These are phyloP conservation scores for Nitzschia sp. DNA, from an alignment of 108 stramenopile species.

Conservation along the genomic window DNA sequence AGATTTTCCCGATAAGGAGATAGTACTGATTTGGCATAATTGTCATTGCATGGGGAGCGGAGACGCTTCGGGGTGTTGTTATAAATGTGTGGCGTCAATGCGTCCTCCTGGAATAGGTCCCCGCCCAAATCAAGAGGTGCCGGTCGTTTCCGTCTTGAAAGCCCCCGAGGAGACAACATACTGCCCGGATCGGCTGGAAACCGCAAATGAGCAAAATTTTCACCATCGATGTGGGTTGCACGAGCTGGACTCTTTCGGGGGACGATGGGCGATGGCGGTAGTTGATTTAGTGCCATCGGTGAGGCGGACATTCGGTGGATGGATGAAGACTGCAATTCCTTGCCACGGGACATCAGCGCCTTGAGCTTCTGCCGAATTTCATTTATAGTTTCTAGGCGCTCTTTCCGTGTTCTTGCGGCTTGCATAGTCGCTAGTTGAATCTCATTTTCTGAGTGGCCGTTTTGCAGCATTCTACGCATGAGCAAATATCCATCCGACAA, in stretches of 20 bases:
- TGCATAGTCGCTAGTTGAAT: neutral
- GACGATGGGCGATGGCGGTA: slow-evolving; percentile 13
- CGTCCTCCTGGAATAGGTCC: neutral
- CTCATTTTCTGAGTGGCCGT: slow-evolving; percentile 10
- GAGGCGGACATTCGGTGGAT: neutral
- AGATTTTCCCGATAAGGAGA: neutral
- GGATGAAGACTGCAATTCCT: neutral
- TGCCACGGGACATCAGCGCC: neutral
- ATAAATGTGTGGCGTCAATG: neutral
- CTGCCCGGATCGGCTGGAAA: neutral
- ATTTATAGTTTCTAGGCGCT: slow-evolving; percentile 14
- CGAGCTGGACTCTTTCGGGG: slow-evolving; percentile 13
- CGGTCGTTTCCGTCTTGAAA: neutral
- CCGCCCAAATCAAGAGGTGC: neutral
- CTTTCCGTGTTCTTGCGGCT: slow-evolving; percentile 1
- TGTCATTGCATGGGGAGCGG: neutral
- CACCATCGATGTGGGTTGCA: neutral
- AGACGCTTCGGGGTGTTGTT: slow-evolving; percentile 6
- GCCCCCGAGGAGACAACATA: neutral
- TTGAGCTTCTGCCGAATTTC: neutral
- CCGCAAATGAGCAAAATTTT: slow-evolving; percentile 1
- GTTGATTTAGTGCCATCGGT: slow-evolving; percentile 1
- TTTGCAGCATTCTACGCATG: slow-evolving; percentile 3
- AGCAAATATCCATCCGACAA: too few species aligned
- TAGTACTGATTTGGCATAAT: neutral